These are phyloP conservation scores for Letharia columbiana DNA, from an alignment of 495 filamentous ascomycete species.

Conservation along the genomic window DNA sequence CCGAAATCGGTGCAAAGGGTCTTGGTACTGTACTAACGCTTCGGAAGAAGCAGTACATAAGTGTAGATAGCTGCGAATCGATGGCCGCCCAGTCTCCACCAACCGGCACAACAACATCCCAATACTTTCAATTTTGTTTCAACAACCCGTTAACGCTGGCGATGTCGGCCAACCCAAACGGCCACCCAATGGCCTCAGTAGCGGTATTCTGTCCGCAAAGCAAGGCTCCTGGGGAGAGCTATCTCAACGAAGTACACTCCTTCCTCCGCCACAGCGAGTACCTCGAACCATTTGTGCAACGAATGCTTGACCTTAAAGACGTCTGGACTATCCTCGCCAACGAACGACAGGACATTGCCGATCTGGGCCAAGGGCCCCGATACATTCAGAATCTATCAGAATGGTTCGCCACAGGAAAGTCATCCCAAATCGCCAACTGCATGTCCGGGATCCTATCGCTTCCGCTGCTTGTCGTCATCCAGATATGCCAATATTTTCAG, in stretches of 20 bases:
- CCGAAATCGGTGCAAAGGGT: neutral
- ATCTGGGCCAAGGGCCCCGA: conserved; percentile 19
- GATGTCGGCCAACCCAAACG: neutral
- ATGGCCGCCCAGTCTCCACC: neutral
- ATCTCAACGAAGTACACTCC: conserved; percentile 11
- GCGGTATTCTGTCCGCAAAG: conserved; percentile 22
- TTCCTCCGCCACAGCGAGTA: conserved; percentile 13
- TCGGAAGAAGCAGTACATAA: neutral
- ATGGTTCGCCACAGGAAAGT: conserved; percentile 20
- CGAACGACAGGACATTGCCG: conserved; percentile 20
- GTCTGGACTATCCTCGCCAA: conserved; percentile 18
- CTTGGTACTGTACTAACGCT: neutral
- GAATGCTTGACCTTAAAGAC: conserved; percentile 6
- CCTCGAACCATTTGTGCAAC: conserved; percentile 10
- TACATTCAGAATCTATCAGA: conserved; percentile 19
- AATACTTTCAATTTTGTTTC: neutral
- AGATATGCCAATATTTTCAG: conserved; percentile 32
- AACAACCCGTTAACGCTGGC: conserved; percentile 7
- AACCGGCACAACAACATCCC: neutral
- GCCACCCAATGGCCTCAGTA: conserved; percentile 13
- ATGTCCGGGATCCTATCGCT: conserved; percentile 32
- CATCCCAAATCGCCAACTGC: conserved; percentile 16
- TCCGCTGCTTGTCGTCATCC: conserved; percentile 28
- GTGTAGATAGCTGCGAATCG: neutral
- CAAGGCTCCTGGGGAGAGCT: conserved; percentile 17